Evolutionary conservation across 2,329 filamentous ascomycete species (phyloP).

Genomic region (Sclerotinia subarctica): DNA sequence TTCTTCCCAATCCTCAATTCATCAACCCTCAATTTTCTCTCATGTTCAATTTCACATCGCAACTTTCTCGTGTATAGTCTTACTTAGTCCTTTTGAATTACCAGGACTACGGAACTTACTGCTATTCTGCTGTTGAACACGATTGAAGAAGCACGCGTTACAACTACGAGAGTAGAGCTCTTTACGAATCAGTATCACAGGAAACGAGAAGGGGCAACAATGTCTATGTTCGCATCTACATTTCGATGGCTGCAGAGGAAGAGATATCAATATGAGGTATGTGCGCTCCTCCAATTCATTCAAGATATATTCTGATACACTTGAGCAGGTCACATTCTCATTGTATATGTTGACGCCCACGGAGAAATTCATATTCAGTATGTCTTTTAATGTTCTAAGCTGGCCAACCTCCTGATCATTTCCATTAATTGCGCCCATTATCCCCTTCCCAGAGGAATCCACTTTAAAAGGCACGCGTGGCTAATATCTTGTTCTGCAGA

Average conservation of each 20-base stretch:
- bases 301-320: constrained; percentile 51
- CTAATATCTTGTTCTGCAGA: constrained; percentile 51
- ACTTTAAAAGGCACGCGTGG: not conserved
- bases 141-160: not conserved
- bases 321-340: constrained; percentile 92
- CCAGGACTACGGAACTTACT: no score
- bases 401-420: not conserved
- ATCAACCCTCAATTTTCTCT: not conserved
- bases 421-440: not conserved
- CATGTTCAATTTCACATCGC: not conserved
- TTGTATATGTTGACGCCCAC: constrained; percentile 96
- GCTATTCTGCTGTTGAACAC: not conserved
- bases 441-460: not conserved
- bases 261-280: constrained; percentile 86
- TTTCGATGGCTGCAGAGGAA: constrained; percentile 90
- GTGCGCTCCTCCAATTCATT: not conserved
- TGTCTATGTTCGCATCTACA: constrained; percentile 43
- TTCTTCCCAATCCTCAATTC: not conserved
- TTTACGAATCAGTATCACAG: not conserved
- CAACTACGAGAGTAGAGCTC: not conserved
- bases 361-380: constrained; percentile 97
- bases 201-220: constrained; percentile 23
- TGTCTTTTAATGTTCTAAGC: constrained; percentile 38
- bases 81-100: not conserved
- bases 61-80: not conserved